Evolutionary conservation across 441 rosid genomes (phyloP).

Genomic region (Brassica hybrid): DNA sequence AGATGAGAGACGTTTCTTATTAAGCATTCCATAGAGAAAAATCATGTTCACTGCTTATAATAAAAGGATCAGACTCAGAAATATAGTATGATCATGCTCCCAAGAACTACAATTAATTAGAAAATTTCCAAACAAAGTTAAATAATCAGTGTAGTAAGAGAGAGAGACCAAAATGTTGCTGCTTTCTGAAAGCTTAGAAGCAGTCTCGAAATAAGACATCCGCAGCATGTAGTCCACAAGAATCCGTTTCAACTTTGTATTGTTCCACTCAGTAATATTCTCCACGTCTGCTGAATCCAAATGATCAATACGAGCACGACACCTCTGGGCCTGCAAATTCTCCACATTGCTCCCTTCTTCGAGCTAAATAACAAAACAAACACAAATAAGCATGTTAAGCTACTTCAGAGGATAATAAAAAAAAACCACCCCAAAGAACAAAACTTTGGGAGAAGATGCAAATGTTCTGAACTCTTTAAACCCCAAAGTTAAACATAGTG

Average conservation of each 20-base stretch:
- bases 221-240: constrained; percentile 95
- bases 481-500: background rate
- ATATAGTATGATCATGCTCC: background rate
- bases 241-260: constrained; percentile 72
- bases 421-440: background rate
- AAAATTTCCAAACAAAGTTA: constrained; percentile 1
- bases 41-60: constrained; percentile 9
- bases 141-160: background rate
- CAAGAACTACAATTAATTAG: background rate
- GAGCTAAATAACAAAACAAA: constrained; percentile 52
- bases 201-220: constrained; percentile 84
- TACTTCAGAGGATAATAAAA: background rate
- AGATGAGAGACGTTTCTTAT: too few species aligned
- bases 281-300: constrained; percentile 80
- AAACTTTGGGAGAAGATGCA: background rate
- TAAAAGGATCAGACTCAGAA: background rate
- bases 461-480: background rate
- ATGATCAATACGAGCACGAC: constrained; percentile 85
- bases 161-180: constrained; percentile 67
- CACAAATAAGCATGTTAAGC: constrained; percentile 5
- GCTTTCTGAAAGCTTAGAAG: constrained; percentile 72
- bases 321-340: constrained; percentile 80
- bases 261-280: constrained; percentile 74
- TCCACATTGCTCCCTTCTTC: constrained; percentile 83
- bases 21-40: background rate